phyloP scores from a whole-genome alignment of 257 asterid genomes.

The Paraleonurus japonicus region DNA sequence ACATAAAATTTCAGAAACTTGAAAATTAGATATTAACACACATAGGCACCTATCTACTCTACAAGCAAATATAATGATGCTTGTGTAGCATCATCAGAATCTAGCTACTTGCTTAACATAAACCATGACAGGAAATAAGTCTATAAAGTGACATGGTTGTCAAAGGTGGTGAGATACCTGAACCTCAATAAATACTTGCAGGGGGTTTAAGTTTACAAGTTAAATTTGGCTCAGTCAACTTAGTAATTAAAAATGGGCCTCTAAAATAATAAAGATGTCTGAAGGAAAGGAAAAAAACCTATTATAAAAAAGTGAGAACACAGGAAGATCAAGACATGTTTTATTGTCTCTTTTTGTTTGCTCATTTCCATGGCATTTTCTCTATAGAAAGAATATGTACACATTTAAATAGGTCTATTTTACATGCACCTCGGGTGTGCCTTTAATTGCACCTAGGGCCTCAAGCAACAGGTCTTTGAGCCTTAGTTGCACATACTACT shows the following conservation, averaged over 20 bases:
- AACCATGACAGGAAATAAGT: background rate
- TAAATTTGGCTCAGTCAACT: background rate
- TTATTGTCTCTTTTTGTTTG: background rate
- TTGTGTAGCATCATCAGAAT: background rate
- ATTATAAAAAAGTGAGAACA: background rate
- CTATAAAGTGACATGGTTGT: background rate
- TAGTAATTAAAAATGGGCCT: background rate
- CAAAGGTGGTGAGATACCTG: background rate
- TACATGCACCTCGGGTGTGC: background rate
- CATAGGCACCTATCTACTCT: background rate
- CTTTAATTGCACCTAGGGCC: background rate
- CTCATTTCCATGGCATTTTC: background rate
- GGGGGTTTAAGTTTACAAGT: background rate
- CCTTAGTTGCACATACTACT: background rate
- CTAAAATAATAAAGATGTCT: background rate
- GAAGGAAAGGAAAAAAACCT: background rate
- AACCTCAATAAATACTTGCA: background rate
- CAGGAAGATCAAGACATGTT: background rate
- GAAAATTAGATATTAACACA: constrained; percentile 16
- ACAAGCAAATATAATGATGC: background rate
- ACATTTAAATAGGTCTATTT: background rate
- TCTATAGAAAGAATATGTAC: background rate
- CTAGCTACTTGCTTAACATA: background rate
- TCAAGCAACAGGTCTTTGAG: background rate
- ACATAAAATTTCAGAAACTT: constrained; percentile 50